A percentile compares a stretch with the other conserved stretches of the same genome.
These are phyloP conservation scores for Colletotrichum aenigma DNA, from an alignment of 2,329 filamentous ascomycete species.

Conservation along the genomic window DNA sequence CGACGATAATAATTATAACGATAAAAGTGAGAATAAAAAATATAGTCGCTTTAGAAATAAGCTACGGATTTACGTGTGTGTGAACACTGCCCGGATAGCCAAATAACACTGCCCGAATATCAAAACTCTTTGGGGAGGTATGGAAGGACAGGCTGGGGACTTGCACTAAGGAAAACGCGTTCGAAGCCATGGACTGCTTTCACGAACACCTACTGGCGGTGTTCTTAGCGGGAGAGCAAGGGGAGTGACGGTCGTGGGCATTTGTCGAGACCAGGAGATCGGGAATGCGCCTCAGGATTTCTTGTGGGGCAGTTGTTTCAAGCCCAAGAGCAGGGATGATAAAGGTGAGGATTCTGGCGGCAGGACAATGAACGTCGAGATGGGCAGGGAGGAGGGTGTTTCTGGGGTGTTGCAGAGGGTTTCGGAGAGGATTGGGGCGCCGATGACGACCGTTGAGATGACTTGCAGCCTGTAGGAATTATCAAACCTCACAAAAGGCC, in stretches of 20 bases:
- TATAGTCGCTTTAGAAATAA: too few relatives aligned
- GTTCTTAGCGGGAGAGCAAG: too few relatives aligned
- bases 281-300: not conserved
- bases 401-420: not conserved
- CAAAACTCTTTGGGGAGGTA: not conserved
- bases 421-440: not conserved
- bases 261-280: not conserved
- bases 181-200: too few relatives aligned
- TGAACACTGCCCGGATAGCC: too few relatives aligned
- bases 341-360: not conserved
- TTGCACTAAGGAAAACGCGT: not conserved
- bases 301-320: not conserved
- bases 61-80: too few relatives aligned
- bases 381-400: not conserved
- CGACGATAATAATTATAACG: too few relatives aligned
- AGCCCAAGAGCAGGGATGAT: not conserved
- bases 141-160: not conserved
- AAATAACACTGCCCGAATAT: too few relatives aligned
- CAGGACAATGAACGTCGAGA: not conserved
- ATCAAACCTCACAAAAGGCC: not conserved
- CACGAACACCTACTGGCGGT: too few relatives aligned
- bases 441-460: conserved; percentile 19
- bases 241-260: too few relatives aligned
- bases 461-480: not conserved
- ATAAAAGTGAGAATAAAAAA: too few relatives aligned